Percentiles rank a stretch among this genome's conserved stretches.
These are phyloP conservation scores for Rubia peregrina DNA, from an alignment of 305 asterid genomes.

Conservation along the genomic window DNA sequence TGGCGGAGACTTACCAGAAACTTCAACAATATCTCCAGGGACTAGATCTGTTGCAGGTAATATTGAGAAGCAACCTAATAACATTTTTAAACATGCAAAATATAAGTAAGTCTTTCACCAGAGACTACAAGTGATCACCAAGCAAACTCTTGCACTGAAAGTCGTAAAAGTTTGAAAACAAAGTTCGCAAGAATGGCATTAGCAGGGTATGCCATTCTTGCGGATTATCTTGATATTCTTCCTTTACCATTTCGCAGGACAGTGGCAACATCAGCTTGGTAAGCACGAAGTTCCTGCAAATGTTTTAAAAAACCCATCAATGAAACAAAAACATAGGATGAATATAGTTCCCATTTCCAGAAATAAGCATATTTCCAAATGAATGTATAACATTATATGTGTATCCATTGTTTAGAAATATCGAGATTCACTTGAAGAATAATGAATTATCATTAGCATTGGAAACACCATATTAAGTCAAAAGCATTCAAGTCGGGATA, in stretches of 20 bases:
- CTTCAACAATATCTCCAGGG: conserved; percentile 98
- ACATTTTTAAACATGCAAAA: conserved; percentile 21
- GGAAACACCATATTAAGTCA: neutral
- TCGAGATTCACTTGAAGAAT: neutral
- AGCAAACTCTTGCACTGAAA: neutral
- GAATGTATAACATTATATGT: neutral
- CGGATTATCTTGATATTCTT: neutral
- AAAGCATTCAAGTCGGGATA: neutral
- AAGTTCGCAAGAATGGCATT: no score
- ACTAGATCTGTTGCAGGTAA: conserved; percentile 94
- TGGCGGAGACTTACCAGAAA: conserved; percentile 56
- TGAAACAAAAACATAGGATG: conserved; percentile 10
- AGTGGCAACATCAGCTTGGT: conserved; percentile 98
- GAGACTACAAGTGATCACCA: conserved; percentile 3
- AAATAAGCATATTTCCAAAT: neutral
- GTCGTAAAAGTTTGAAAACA: neutral
- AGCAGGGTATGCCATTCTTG: neutral
- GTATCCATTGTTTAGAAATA: neutral
- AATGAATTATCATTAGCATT: neutral
- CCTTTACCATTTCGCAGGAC: conserved; percentile 81
- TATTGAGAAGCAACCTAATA: conserved; percentile 83
- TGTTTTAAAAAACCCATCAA: conserved; percentile 17
- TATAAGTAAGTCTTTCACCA: conserved; percentile 9
- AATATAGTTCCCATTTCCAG: neutral
- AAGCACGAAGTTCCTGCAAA: conserved; percentile 87